Conservation (phyloP, 1,139 yeast species). For the Pichia norvegensis region DNA sequence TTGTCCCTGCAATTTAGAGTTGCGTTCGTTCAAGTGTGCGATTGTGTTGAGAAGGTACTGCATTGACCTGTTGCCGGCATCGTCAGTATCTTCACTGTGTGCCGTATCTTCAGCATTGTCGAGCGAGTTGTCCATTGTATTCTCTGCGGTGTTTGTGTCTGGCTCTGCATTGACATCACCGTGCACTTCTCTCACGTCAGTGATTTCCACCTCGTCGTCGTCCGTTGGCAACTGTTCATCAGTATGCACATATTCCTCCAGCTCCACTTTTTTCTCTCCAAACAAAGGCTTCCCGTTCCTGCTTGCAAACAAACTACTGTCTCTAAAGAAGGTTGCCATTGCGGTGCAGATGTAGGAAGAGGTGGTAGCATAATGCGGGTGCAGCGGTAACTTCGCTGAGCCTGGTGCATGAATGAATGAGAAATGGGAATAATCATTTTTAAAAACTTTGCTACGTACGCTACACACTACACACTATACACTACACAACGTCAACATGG, state of each 20-base stretch:
- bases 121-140: background rate
- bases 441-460: too few species aligned
- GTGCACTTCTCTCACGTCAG: constrained; percentile 5
- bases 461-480: background rate
- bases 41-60: constrained; percentile 19
- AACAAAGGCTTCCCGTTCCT: constrained; percentile 6
- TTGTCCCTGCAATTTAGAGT: constrained; percentile 10
- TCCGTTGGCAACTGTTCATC: too few species aligned
- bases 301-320: constrained; percentile 7
- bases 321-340: constrained; percentile 11
- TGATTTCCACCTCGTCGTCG: constrained; percentile 16
- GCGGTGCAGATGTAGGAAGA: background rate
- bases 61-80: constrained; percentile 9
- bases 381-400: too few species aligned
- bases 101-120: background rate
- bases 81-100: background rate
- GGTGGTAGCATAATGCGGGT: background rate
- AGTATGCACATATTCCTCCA: background rate
- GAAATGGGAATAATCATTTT: too few species aligned
- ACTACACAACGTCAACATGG: constrained; percentile 1
- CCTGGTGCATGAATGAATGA: background rate
- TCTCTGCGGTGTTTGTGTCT: background rate
- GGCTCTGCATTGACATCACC: background rate
- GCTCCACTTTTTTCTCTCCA: background rate
- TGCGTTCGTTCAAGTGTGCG: constrained; percentile 15